Evolutionary conservation across 139 green algal species (phyloP), one percentile per base, ranked within the genome.

Genomic region (Asterochloris erici): DNA sequence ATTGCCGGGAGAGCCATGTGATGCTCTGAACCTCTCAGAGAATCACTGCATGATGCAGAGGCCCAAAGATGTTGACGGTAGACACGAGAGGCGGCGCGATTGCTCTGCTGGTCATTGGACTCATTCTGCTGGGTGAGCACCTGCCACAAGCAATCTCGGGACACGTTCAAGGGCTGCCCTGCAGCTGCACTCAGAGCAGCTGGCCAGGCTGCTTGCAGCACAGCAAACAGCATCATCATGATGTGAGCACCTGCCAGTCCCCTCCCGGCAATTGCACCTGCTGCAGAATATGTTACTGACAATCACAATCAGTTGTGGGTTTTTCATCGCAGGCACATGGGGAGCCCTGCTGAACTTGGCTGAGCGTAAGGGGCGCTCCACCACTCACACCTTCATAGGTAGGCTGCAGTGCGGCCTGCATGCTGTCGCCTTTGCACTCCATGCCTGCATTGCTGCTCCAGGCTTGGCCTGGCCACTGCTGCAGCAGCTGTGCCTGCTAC

Each of bases 11-110:
- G 38, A 54, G 38, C 38, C 38, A 54, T 54, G 38, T 54, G 38
- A 54, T 54, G 38, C 6, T 2, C 38, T 54, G 38, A 54, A 54
- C 38, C 38, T 54, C 38, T 10, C 38, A 54, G 2, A 10, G 38
- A 2, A 54, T 6, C 38, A 54, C 38, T 54, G 38, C 38, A 54
- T 54, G 38, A 54, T 54, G 38, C 38, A 54, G 38, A 54, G 66
- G 15, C 28, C 13, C 54, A 24, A 79, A 21, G 9, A 88, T 83
- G 79, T n/a, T 83, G 24, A 47, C 68, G 10, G 79, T 83, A 13
- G 79, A 83, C 29, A 83, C 79, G n/a, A 71, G 79, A 14, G 64
- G 64, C 17, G 79, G 79, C 11, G 79, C 79, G 15, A 83, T 83
- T 29, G 79, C 47, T 68, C 29, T 83, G 29, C 60, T 83, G 14